Conservation (phyloP, 495 filamentous ascomycete species). For the Oleoguttula mirabilis region DNA sequence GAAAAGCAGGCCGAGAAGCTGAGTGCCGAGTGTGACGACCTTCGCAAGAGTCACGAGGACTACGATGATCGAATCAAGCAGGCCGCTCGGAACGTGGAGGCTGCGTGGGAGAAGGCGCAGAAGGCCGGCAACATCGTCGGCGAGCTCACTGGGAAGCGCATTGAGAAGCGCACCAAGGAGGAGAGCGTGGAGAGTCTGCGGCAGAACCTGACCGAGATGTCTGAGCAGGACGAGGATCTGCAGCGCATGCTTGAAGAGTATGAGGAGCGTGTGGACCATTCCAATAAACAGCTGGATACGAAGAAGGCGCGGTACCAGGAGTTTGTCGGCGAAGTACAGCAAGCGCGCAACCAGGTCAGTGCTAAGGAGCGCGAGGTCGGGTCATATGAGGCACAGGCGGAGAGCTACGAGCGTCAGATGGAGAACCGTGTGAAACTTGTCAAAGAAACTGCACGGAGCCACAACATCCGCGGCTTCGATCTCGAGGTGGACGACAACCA, state of each 20-base stretch:
- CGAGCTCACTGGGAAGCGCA: slow-evolving; percentile 60
- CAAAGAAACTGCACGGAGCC: slow-evolving; percentile 61
- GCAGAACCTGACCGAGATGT: slow-evolving; percentile 57
- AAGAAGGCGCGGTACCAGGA: slow-evolving; percentile 50
- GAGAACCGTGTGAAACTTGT: slow-evolving; percentile 57
- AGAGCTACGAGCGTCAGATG: slow-evolving; percentile 70
- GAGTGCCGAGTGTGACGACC: slow-evolving; percentile 57
- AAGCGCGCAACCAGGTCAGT: slow-evolving; percentile 44
- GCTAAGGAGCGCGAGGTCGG: slow-evolving; percentile 73
- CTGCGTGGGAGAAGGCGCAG: slow-evolving; percentile 49
- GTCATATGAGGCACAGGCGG: slow-evolving; percentile 72
- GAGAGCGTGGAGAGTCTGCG: slow-evolving; percentile 58
- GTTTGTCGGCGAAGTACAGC: slow-evolving; percentile 50
- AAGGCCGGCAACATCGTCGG: slow-evolving; percentile 53
- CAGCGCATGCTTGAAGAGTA: slow-evolving; percentile 68
- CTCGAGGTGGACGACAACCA: slow-evolving; percentile 60
- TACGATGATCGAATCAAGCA: slow-evolving; percentile 46
- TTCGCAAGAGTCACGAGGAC: slow-evolving; percentile 45
- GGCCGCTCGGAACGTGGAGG: slow-evolving; percentile 43
- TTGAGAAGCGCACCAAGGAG: slow-evolving; percentile 50
- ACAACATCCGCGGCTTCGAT: slow-evolving; percentile 77
- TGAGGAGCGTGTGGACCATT: slow-evolving; percentile 55
- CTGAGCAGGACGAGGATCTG: slow-evolving; percentile 69
- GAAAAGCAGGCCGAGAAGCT: slow-evolving; percentile 53
- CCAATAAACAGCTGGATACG: slow-evolving; percentile 48